A percentile compares a stretch with the other conserved stretches of the same genome.
Conservation (phyloP, 1,284 basidiomycete genomes). For the Agaricales sp. region DNA sequence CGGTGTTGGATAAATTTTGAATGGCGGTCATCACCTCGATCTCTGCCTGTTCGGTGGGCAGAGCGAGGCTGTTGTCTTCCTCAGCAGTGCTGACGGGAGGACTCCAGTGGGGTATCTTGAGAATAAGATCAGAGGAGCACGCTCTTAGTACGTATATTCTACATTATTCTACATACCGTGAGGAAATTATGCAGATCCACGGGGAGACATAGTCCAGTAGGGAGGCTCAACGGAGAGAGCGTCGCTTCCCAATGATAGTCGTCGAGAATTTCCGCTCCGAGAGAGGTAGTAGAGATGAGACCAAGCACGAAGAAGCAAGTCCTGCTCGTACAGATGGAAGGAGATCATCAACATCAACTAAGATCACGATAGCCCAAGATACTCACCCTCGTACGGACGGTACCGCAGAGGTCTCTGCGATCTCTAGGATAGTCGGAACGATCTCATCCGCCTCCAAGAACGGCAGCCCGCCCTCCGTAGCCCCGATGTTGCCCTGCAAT, state of each 20-base stretch:
- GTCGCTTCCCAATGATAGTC: slow-evolving; percentile 92
- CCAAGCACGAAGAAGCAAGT: slow-evolving; percentile 97
- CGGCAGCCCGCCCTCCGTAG: slow-evolving; percentile 82
- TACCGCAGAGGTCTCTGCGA: slow-evolving; percentile 83
- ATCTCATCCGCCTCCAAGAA: slow-evolving; percentile 95
- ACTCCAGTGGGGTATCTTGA: slow-evolving; percentile 47
- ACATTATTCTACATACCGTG: slow-evolving; percentile 42
- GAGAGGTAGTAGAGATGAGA: slow-evolving; percentile 62
- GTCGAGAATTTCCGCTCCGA: slow-evolving; percentile 76
- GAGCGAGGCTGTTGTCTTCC: slow-evolving; percentile 42
- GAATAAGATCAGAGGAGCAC: slow-evolving; percentile 47
- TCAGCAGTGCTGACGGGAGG: slow-evolving; percentile 24
- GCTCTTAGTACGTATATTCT: slow-evolving; percentile 4
- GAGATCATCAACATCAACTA: slow-evolving; percentile 1
- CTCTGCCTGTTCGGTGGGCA: slow-evolving; percentile 64
- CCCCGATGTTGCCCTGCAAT: slow-evolving; percentile 83
- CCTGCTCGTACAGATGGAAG: slow-evolving; percentile 30
- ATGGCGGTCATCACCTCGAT: slow-evolving; percentile 85
- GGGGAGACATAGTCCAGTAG: slow-evolving; percentile 88
- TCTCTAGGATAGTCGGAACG: slow-evolving; percentile 82
- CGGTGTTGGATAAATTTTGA: slow-evolving; percentile 91
- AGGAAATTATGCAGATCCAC: slow-evolving; percentile 74
- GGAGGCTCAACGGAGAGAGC: slow-evolving; percentile 76
- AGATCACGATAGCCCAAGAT: neutral
- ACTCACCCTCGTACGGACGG: slow-evolving; percentile 89